A percentile compares a stretch with the other conserved stretches of the same genome.
These are phyloP conservation scores for Aphanomyces cochlioides DNA, from an alignment of 352 stramenopile species.

Conservation along the genomic window DNA sequence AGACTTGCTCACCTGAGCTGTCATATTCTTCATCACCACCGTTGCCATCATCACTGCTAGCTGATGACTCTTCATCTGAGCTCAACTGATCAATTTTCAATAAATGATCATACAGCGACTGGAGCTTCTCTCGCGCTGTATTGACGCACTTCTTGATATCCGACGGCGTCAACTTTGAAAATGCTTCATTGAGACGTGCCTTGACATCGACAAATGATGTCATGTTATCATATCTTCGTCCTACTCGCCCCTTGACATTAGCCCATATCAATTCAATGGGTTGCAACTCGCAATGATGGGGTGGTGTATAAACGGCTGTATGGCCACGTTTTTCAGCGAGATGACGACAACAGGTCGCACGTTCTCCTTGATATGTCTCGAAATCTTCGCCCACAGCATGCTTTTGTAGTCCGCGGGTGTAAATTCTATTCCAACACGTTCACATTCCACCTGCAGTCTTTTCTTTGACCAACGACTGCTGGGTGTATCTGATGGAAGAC, in stretches of 20 bases:
- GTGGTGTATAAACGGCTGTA: conserved; percentile 31
- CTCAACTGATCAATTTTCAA: not conserved
- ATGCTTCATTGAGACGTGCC: conserved; percentile 15
- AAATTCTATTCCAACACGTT: conserved; percentile 5
- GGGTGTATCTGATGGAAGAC: conserved; percentile 3
- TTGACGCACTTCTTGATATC: conserved; percentile 13
- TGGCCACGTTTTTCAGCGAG: conserved; percentile 22
- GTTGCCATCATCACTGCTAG: not conserved
- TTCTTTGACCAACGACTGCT: conserved; percentile 8
- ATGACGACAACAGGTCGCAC: conserved; percentile 21
- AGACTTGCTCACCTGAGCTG: not conserved
- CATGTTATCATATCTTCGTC: conserved; percentile 24
- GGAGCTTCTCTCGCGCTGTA: not conserved
- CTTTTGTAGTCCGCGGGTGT: conserved; percentile 14
- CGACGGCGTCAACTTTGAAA: conserved; percentile 1
- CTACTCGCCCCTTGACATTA: conserved; percentile 32
- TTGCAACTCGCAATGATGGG: conserved; percentile 35
- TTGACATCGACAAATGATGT: conserved; percentile 32
- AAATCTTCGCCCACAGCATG: conserved; percentile 17
- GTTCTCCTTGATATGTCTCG: conserved; percentile 11
- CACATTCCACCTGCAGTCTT: not conserved
- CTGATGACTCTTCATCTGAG: conserved; percentile 4
- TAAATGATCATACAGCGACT: conserved; percentile 2
- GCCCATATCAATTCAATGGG: conserved; percentile 34
- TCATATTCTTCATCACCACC: not conserved